A percentile compares a stretch with the other conserved stretches of the same genome.
Conservation (phyloP, 345 rosid genomes). For the Garcia nutans region DNA sequence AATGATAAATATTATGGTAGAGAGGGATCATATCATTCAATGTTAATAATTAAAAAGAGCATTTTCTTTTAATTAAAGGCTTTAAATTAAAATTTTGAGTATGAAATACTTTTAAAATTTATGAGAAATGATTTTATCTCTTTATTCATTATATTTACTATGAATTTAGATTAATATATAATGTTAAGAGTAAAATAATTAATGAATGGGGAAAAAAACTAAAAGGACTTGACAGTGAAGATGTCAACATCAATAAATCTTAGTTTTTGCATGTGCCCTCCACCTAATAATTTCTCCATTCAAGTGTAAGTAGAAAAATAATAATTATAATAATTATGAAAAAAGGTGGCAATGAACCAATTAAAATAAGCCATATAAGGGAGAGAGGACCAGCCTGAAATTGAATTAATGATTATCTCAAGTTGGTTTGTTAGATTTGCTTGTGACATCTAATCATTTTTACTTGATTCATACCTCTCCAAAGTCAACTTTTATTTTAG, state of each 20-base stretch:
- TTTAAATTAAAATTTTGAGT: no score
- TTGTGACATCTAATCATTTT: constrained; percentile 34
- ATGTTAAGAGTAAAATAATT: no score
- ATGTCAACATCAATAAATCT: background rate
- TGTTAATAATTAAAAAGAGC: no score
- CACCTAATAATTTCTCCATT: background rate
- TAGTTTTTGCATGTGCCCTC: background rate
- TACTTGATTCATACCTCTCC: constrained; percentile 3
- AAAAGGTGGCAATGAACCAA: background rate
- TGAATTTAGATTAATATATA: no score
- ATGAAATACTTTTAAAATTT: no score
- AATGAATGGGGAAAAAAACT: no score
- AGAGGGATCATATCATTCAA: no score
- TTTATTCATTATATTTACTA: no score
- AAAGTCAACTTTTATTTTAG: constrained; percentile 13
- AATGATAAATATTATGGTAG: no score
- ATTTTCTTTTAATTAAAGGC: no score
- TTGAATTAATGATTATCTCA: constrained; percentile 17
- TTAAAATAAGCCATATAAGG: background rate
- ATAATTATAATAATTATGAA: no score
- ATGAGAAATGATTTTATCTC: no score
- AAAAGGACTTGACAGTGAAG: background rate
- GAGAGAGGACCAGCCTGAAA: background rate
- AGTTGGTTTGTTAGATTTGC: constrained; percentile 16
- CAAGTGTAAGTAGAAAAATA: background rate